Conservation (phyloP, 441 rosid species). For the Metrosideros polymorpha region DNA sequence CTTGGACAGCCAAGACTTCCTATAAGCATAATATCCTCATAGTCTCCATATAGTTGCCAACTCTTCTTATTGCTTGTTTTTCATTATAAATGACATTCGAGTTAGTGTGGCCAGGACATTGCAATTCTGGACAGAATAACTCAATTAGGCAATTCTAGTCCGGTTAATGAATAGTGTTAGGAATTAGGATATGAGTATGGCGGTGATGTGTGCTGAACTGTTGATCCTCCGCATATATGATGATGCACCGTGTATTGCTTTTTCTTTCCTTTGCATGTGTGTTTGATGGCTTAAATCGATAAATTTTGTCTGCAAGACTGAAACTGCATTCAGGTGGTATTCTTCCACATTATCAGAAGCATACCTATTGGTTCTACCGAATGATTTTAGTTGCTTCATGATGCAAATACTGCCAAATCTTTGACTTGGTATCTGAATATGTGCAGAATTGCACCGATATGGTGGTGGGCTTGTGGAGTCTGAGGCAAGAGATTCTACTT, state of each 20-base stretch:
- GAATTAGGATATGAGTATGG: background rate
- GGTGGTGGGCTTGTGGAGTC: conserved; percentile 66
- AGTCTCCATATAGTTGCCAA: background rate
- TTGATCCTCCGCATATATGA: background rate
- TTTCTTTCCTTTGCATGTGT: background rate
- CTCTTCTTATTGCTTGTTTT: background rate
- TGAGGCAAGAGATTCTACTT: conserved; percentile 42
- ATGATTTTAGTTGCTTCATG: background rate
- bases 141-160: background rate
- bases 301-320: background rate
- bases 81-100: background rate
- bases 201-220: background rate
- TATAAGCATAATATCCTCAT: background rate
- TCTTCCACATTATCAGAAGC: background rate
- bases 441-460: conserved; percentile 66
- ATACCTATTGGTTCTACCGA: background rate
- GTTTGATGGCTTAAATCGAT: background rate
- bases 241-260: background rate
- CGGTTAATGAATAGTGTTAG: background rate
- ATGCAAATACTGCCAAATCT: background rate
- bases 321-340: background rate
- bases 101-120: background rate
- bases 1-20: background rate
- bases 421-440: background rate
- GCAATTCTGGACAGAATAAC: background rate